These are phyloP conservation scores for Lathyrus sativus DNA, from an alignment of 306 rosid genomes.

Conservation along the genomic window DNA sequence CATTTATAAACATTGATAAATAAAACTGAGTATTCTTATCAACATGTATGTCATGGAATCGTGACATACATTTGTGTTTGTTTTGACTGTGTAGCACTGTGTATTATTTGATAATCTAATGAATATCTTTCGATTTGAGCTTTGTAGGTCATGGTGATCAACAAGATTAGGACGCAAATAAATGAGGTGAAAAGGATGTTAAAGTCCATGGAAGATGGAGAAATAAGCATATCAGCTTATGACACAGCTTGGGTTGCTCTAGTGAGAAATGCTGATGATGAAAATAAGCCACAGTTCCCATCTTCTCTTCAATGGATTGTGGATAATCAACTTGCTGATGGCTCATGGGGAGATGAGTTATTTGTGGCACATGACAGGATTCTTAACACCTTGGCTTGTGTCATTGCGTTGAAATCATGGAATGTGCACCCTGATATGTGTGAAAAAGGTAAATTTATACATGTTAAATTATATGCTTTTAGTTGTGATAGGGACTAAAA, in stretches of 20 bases:
- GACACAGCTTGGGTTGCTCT: conserved; percentile 98
- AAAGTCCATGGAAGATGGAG: conserved; percentile 75
- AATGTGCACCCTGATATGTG: conserved; percentile 64
- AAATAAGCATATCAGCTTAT: conserved; percentile 76
- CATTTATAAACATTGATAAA: too few species aligned
- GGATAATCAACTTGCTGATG: conserved; percentile 72
- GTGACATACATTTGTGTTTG: too few species aligned
- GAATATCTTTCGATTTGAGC: too few species aligned
- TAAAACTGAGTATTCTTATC: too few species aligned
- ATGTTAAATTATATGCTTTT: not conserved
- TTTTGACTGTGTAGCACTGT: too few species aligned
- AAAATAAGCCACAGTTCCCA: conserved; percentile 70
- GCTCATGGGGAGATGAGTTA: conserved; percentile 86
- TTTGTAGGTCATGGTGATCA: conserved; percentile 35
- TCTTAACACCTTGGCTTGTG: conserved; percentile 78
- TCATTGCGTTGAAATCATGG: conserved; percentile 76
- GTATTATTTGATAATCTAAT: too few species aligned
- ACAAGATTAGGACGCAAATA: conserved; percentile 51
- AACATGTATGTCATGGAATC: too few species aligned
- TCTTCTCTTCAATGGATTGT: conserved; percentile 77
- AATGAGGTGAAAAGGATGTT: conserved; percentile 51
- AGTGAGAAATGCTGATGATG: conserved; percentile 50
- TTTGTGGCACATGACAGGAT: conserved; percentile 80
- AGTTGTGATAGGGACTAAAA: too few species aligned
- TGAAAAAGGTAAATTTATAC: conserved; percentile 46